phyloP scores from a whole-genome alignment of 202 grass and related monocot genomes.

The Sporobolus alterniflorus region DNA sequence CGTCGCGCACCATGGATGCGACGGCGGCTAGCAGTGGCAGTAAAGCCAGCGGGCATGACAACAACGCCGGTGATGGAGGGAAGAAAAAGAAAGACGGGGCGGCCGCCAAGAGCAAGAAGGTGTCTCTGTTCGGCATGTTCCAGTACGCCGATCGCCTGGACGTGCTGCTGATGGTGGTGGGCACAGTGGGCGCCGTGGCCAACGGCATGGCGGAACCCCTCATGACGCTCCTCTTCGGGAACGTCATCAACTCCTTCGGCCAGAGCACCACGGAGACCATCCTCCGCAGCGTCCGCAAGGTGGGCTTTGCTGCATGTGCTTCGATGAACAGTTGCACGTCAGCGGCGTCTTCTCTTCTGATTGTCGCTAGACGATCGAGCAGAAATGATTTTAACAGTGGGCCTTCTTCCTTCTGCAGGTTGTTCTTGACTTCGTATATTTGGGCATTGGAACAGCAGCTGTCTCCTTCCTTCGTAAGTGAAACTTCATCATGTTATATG shows the following conservation, averaged over 20 bases:
- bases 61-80: neutral
- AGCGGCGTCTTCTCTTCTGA: neutral
- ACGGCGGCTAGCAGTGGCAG: neutral
- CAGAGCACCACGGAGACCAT: constrained; percentile 18
- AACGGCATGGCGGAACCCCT: constrained; percentile 63
- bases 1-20: constrained; percentile 29
- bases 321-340: neutral
- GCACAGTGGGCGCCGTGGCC: constrained; percentile 49
- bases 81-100: neutral
- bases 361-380: neutral
- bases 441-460: constrained; percentile 55
- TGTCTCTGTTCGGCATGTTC: constrained; percentile 57
- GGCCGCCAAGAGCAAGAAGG: constrained; percentile 36
- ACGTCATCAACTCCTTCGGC: constrained; percentile 64
- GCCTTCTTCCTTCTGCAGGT: constrained; percentile 41
- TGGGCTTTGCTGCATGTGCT: neutral
- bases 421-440: constrained; percentile 70
- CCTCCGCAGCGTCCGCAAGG: constrained; percentile 47
- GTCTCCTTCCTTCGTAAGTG: constrained; percentile 77
- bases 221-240: constrained; percentile 59
- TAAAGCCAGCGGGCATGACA: neutral
- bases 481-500: neutral
- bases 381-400: neutral
- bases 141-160: constrained; percentile 64
- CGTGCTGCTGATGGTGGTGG: constrained; percentile 54